Conservation (phyloP, 208 protist genomes). For the Wallacemonas sp. region DNA sequence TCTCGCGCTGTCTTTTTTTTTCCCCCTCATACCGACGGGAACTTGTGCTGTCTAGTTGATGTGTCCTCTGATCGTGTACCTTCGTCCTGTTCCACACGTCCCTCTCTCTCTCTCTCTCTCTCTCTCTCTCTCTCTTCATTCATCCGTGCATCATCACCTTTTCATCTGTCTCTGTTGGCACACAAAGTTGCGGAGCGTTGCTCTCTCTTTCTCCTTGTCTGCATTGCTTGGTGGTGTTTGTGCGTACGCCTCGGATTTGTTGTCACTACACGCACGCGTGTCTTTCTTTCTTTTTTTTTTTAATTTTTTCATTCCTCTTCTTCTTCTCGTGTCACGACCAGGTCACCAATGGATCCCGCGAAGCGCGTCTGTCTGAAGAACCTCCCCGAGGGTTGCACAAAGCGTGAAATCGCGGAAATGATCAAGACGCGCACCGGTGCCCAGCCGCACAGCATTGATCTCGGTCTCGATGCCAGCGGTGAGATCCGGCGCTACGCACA, state of each 20-base stretch:
- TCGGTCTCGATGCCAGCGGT: conserved; percentile 64
- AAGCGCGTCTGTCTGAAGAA: conserved; percentile 90
- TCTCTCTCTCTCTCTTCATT: too few species aligned
- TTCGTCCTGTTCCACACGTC: too few species aligned
- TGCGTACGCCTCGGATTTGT: too few species aligned
- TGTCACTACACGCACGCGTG: neutral
- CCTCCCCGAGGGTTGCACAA: conserved; percentile 75
- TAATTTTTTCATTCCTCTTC: conserved; percentile 5
- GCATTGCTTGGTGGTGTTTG: neutral
- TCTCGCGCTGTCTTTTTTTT: too few species aligned
- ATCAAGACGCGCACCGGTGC: conserved; percentile 77
- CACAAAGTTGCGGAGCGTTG: too few species aligned
- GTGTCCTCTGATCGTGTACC: too few species aligned
- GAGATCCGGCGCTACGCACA: conserved; percentile 74
- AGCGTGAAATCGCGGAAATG: conserved; percentile 84
- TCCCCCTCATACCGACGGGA: too few species aligned
- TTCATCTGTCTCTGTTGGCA: too few species aligned
- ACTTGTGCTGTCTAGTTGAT: too few species aligned
- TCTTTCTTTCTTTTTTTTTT: conserved; percentile 13
- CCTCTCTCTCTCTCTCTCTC: too few species aligned
- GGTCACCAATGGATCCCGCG: conserved; percentile 70
- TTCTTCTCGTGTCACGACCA: neutral
- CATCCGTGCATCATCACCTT: too few species aligned
- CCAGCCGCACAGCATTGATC: conserved; percentile 84
- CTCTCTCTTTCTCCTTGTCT: conserved; percentile 10